A percentile compares a stretch with the other conserved stretches of the same genome.
Conservation (phyloP, 441 rosid genomes). For the Populus hybrid region DNA sequence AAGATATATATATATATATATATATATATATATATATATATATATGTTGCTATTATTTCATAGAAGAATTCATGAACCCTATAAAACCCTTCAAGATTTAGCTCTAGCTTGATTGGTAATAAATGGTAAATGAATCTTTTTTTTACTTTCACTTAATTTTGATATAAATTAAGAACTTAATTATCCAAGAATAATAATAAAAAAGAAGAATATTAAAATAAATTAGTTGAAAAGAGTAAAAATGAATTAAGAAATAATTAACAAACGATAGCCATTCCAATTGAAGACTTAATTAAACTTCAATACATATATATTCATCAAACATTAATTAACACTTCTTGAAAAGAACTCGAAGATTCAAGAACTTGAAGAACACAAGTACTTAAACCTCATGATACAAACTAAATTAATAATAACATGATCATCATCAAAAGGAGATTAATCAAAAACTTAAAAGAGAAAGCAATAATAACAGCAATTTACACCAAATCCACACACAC, state of each 20-base stretch:
- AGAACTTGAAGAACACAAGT: not conserved
- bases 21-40: too few relatives aligned
- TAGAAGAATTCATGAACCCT: not conserved
- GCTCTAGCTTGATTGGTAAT: not conserved
- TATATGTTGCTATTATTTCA: too few relatives aligned
- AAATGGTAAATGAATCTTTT: not conserved
- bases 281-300: not conserved
- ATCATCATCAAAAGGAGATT: not conserved
- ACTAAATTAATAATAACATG: not conserved
- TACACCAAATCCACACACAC: too few relatives aligned
- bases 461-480: not conserved
- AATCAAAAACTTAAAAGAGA: not conserved
- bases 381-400: not conserved
- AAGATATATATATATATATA: not conserved
- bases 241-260: not conserved
- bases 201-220: too few relatives aligned
- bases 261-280: not conserved
- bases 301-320: not conserved
- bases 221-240: not conserved
- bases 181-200: not conserved
- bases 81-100: not conserved
- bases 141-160: not conserved
- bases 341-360: not conserved
- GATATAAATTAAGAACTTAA: not conserved
- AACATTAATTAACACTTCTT: not conserved